A percentile compares a stretch with the other conserved stretches of the same genome.
phyloP scores from a whole-genome alignment of 2,329 filamentous ascomycete species.

The Stachybotrys elegans region DNA sequence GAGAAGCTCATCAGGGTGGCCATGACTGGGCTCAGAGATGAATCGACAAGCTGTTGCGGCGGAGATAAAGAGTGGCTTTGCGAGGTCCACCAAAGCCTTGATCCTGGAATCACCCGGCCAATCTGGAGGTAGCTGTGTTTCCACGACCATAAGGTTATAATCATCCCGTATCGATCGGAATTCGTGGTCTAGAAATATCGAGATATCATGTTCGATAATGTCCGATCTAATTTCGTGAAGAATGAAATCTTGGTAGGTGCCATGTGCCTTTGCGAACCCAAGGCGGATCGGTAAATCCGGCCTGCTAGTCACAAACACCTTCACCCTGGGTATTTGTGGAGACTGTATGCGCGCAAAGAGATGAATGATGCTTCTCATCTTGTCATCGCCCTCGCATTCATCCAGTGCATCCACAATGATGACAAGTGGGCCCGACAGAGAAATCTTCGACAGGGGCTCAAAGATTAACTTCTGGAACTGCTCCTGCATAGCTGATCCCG shows the following conservation, averaged over 20 bases:
- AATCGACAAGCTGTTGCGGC: constrained; percentile 26
- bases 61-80: constrained; percentile 29
- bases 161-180: not conserved
- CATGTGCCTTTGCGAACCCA: constrained; percentile 23
- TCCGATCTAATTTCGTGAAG: constrained; percentile 29
- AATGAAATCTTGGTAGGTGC: constrained; percentile 16
- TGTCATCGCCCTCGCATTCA: constrained; percentile 3
- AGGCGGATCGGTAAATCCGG: constrained; percentile 30
- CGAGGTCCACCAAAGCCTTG: constrained; percentile 17
- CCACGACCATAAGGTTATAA: not conserved
- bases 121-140: constrained; percentile 7
- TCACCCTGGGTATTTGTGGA: constrained; percentile 16
- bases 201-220: constrained; percentile 30
- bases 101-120: constrained; percentile 21
- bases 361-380: constrained; percentile 26
- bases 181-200: constrained; percentile 18
- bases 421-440: not conserved
- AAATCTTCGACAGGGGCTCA: not conserved
- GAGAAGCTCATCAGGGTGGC: constrained; percentile 14
- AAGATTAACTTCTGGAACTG: constrained; percentile 34
- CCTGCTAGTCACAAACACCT: constrained; percentile 34
- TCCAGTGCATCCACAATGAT: constrained; percentile 1
- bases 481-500: constrained; percentile 18
- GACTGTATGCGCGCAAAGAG: constrained; percentile 9
- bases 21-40: constrained; percentile 12